Evolutionary conservation across 2,329 filamentous ascomycete species (phyloP).

Genomic region (Periconia sp.): DNA sequence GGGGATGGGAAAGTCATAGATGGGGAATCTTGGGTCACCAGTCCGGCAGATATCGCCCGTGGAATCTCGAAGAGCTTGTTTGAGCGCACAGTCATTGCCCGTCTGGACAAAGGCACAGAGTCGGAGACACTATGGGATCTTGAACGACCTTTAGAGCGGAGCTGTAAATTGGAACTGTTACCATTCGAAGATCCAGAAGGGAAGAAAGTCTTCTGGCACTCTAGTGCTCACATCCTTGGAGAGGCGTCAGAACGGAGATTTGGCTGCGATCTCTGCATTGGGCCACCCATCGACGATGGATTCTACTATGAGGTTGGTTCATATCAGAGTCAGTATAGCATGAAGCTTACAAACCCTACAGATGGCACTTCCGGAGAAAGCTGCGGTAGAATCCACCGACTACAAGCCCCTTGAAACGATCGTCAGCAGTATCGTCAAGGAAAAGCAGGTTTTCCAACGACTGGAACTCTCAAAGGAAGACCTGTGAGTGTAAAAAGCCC

Average conservation of each 20-base stretch:
- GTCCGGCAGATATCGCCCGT: conserved; percentile 75
- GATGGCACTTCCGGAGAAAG: conserved; percentile 79
- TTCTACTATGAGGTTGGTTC: conserved; percentile 79
- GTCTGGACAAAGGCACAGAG: conserved; percentile 75
- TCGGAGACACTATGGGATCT: conserved; percentile 85
- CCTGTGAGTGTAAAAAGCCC: conserved; percentile 48
- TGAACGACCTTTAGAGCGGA: conserved; percentile 83
- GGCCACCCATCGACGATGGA: conserved; percentile 85
- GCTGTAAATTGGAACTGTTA: conserved; percentile 81
- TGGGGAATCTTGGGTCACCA: conserved; percentile 89
- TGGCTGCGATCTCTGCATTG: conserved; percentile 89
- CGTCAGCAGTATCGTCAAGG: conserved; percentile 84
- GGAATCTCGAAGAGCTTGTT: conserved; percentile 81
- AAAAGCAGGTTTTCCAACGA: conserved; percentile 93
- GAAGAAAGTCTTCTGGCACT: conserved; percentile 98
- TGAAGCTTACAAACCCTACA: conserved; percentile 11
- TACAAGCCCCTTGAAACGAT: conserved; percentile 83
- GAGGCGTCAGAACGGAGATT: conserved; percentile 90
- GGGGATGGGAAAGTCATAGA: conserved; percentile 69
- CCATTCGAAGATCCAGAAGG: conserved; percentile 77
- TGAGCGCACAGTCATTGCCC: conserved; percentile 84
- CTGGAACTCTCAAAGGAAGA: conserved; percentile 88
- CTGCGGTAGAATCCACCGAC: conserved; percentile 71
- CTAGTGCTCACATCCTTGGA: conserved; percentile 91
- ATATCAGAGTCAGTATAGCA: neutral